Base-by-base conservation (phyloP, 768 basidiomycete species). In the Glaciozyma antarctica region DNA sequence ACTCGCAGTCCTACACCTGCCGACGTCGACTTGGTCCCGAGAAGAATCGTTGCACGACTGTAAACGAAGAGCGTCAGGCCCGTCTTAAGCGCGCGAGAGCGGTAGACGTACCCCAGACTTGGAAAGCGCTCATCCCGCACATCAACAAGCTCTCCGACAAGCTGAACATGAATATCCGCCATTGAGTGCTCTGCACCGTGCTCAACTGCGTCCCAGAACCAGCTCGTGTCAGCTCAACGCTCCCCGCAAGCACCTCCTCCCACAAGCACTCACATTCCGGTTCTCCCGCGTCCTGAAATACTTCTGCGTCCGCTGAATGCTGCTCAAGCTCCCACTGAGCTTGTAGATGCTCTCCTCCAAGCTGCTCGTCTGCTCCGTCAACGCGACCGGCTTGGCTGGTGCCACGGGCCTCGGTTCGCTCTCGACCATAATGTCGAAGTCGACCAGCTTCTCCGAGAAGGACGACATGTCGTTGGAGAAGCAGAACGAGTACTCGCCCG, bases 391-490 rank as follows among this genome's bases (percentile, higher is more conserved):
- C 76, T 91, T 93, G 13, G 87, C 89, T 4, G 92, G 88, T 3
- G 91, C 82, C 73, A 91, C 86, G 58, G 90, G 81, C 58, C 95
- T 81, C 2, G 95, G 95, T 75, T 98, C 94, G 66, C 88, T 91
- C 81, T 99, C 95, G 44, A 80, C 90, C 91, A 97, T 93, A 78
- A 99, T 98, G 77, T 90, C 88, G 75, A 91, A 88, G 78, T 91
- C 89, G 73, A 99, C 83, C 55, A 98, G 83, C 77, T 98, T 98
- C 78, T 91, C 90, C 17, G 89, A 88, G 70, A 95, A 81, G 6
- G 90, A 89, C 30, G 87, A 88, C 82, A 94, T 94, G 80, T 97
- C 93, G 76, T 99, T 99, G 75, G 91, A 88, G 76, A 98, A 95
- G 79, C 94, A 98, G 80, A 99, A 98, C 8, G 76, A 77, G 73